Evolutionary conservation across 805 yeast species (phyloP), one percentile per base, ranked within the genome.

Genomic region (Kockiozyma suomiensis): DNA sequence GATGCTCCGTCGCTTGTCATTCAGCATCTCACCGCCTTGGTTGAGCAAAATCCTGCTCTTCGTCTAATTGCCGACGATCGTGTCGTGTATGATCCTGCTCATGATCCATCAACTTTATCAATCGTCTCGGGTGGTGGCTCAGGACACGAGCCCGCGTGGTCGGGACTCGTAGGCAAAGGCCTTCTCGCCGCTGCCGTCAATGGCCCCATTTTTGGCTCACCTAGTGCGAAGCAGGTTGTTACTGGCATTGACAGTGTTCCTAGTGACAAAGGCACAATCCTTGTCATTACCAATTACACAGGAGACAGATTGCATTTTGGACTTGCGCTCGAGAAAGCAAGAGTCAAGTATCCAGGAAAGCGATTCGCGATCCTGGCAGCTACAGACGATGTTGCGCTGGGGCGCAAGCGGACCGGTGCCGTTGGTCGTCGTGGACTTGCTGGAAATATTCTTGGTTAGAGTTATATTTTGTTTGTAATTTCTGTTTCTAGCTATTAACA

Each of bases 401-500:
- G 97, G 15, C 80, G 87, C 67, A 81, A 85, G 33, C 91, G 91
- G 69, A 93, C 93, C 70, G 91, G 90, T 15, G 82, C 88, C 78
- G 97, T 93, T 51, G 97, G 97, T 19, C 82, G 97, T 76, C 82
- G 98, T 75, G 98, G 97, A 35, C 79, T 92, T 54, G 96, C 97
- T 0, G 98, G 97, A 42, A 91, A 97, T 1, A 84, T 87, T 0
- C 73, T 93, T 12, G 56, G 60, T 55, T 12, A 1, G 40, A n/a
- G n/a, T n/a, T n/a, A n/a, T n/a, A n/a, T n/a, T 38, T 15, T 13
- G 8, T n/a, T 47, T 32, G 21, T 15, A 23, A 12, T 2, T 19
- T 5, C 26, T 26, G 3, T 2, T 13, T 5, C 5, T 19, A 6
- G 19, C 49, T 42, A 15, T 25, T n/a, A 17, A 10, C 21, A 46